Evolutionary conservation across 192 early-diverging fungal species (phyloP), one percentile per base, ranked within the genome.

Genomic region (Coemansia reversa): DNA sequence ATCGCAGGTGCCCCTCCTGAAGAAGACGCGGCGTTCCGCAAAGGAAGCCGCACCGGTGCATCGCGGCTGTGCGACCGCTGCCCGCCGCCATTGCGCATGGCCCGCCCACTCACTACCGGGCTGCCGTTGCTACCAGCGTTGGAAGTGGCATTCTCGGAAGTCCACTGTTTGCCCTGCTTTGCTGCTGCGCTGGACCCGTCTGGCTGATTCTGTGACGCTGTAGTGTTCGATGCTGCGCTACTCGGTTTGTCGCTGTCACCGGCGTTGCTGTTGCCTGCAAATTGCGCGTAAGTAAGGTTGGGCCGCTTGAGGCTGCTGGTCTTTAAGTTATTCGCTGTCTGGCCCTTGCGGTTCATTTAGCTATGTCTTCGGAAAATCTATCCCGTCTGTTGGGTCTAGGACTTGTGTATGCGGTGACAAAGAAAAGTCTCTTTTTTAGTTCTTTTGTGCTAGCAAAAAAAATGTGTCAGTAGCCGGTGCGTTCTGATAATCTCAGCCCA

Each of bases 321-420:
- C 68, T 74, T 74, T 70, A 68, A 48, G 72, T 74, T 70, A 61
- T 67, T 69, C 68, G 67, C 25, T 59, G 72, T 60, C 39, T 74
- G 68, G 69, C 69, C 61, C 54, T 74, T 66, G 72, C 69, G 73
- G 67, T 74, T 80, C 77, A 80, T 80, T 74, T 74, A 80, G 77
- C 32, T 51, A 23, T 55, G 59, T 42, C 64, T 50, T 51, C 32
- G 60, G 42, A 27, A 30, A 51, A 62, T 35, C 20, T 50, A 47
- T 27, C 25, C 19, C 47, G 16, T 35, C 39, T 63, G 62, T 53
- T 51, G 62, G 27, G 58, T 60, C 12, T 16, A 47, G 18, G 27
- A 30, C 5, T 30, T 45, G 22, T n/a, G 42, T n/a, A 25, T 27
- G n/a, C 7, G 8, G 14, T 11, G 58, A 25, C 42, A 22, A 47